Evolutionary conservation across 106 monocot genomes (phyloP).

Genomic region (Dioscorea zingiberensis): DNA sequence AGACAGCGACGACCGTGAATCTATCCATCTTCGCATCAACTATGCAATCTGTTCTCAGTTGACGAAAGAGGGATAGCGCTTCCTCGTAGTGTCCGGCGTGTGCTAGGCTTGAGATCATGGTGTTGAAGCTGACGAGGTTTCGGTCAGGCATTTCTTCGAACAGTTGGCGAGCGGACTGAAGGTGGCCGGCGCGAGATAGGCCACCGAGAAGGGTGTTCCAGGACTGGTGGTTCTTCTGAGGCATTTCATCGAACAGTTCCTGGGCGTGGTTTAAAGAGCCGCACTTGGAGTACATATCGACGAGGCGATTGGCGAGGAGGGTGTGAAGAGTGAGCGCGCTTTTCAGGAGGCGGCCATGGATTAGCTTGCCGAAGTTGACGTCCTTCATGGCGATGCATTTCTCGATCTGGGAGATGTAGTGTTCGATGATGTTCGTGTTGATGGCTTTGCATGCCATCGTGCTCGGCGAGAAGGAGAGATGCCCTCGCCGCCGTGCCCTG

Average conservation of each 20-base stretch:
- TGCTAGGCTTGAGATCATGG: slow-evolving; percentile 35
- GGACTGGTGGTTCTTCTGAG: slow-evolving; percentile 39
- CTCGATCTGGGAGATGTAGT: slow-evolving; percentile 27
- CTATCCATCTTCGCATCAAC: slow-evolving; percentile 25
- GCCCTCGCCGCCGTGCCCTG: too few species aligned
- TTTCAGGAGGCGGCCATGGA: slow-evolving; percentile 52
- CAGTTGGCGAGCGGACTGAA: slow-evolving; percentile 16
- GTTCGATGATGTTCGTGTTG: not conserved
- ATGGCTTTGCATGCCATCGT: not conserved
- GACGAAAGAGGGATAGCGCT: slow-evolving; percentile 24
- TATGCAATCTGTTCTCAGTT: slow-evolving; percentile 16
- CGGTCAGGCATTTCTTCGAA: slow-evolving; percentile 43
- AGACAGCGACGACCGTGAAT: slow-evolving; percentile 47
- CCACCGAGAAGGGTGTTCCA: slow-evolving; percentile 52
- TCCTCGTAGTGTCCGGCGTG: slow-evolving; percentile 12
- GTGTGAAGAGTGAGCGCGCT: slow-evolving; percentile 37
- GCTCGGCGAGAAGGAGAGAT: too few species aligned
- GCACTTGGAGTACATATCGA: slow-evolving; percentile 41
- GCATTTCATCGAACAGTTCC: slow-evolving; percentile 23
- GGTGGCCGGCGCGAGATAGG: not conserved
- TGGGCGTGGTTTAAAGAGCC: slow-evolving; percentile 10
- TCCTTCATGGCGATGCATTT: slow-evolving; percentile 19
- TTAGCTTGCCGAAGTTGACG: slow-evolving; percentile 20
- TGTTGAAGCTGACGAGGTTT: slow-evolving; percentile 48
- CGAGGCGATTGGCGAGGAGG: slow-evolving; percentile 58